phyloP scores from a whole-genome alignment of 2,329 filamentous ascomycete species.

The Cladosporium austrohemisphaericum region DNA sequence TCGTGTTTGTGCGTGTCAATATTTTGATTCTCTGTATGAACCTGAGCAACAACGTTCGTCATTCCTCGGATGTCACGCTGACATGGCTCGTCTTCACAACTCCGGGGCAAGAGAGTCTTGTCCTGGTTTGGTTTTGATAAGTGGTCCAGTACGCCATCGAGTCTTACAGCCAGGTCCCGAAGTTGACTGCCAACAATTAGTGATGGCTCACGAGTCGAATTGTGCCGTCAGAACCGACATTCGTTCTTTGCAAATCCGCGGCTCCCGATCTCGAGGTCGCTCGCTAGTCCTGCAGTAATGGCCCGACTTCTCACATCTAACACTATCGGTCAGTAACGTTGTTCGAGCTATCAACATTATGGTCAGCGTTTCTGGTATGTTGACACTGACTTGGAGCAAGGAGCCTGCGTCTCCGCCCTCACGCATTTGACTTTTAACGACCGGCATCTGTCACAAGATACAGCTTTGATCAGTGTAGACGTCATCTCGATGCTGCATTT shows the following conservation, averaged over 20 bases:
- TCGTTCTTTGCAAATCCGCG: not conserved
- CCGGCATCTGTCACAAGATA: conserved; percentile 7
- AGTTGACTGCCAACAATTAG: no score
- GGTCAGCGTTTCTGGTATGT: no score
- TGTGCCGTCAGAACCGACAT: not conserved
- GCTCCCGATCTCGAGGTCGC: not conserved
- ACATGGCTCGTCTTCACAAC: not conserved
- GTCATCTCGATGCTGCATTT: no score
- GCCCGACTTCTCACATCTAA: not conserved
- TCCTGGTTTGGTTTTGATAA: no score
- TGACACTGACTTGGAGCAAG: conserved; percentile 2
- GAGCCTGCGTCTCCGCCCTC: not conserved
- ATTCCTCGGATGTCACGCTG: not conserved
- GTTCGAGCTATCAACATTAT: not conserved
- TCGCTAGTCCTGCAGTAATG: not conserved
- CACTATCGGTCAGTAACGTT: not conserved
- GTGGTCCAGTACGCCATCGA: no score
- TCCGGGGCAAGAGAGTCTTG: no score
- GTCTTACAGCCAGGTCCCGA: no score
- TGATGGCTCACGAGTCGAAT: no score
- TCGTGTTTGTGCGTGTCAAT: no score
- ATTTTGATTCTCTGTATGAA: not conserved
- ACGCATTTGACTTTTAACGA: conserved; percentile 7
- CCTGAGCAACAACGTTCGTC: not conserved
- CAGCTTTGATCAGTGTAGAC: no score